These are phyloP conservation scores for Ogataea kodamae DNA, from an alignment of 805 yeast genomes.

Conservation along the genomic window DNA sequence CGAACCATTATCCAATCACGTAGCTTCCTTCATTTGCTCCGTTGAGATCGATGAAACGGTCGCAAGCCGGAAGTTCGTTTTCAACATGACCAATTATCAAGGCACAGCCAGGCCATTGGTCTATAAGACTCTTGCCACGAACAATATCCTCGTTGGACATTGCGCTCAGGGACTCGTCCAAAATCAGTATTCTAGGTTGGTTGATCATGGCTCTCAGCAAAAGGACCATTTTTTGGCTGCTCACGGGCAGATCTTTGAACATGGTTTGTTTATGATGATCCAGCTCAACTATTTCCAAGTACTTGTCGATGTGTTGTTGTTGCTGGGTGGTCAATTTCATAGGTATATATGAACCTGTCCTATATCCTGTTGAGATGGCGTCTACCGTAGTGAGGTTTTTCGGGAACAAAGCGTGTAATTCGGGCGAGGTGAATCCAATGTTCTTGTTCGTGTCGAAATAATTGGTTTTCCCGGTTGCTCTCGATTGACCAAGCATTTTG, in stretches of 20 bases:
- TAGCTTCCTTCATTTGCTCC: conserved; percentile 32
- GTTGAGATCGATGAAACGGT: conserved; percentile 42
- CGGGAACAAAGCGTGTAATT: conserved; percentile 85
- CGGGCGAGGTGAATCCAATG: conserved; percentile 92
- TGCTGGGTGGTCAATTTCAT: conserved; percentile 40
- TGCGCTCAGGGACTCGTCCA: conserved; percentile 92
- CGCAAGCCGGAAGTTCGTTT: conserved; percentile 74
- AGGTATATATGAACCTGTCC: conserved; percentile 61
- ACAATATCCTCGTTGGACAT: conserved; percentile 66
- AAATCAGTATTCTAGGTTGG: conserved; percentile 70
- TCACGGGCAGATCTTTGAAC: conserved; percentile 57
- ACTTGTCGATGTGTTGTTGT: conserved; percentile 38
- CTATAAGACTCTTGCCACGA: conserved; percentile 50
- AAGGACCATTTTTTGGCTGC: conserved; percentile 74
- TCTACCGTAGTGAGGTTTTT: conserved; percentile 46
- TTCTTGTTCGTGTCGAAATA: conserved; percentile 73
- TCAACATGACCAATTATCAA: conserved; percentile 80
- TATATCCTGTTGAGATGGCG: conserved; percentile 68
- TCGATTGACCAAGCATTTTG: conserved; percentile 56
- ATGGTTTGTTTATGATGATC: conserved; percentile 32
- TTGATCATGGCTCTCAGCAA: conserved; percentile 76
- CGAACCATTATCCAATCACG: conserved; percentile 31
- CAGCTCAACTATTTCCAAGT: conserved; percentile 46
- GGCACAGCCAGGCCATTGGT: conserved; percentile 64
- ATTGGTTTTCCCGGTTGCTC: conserved; percentile 70